Conservation (phyloP, 495 filamentous ascomycete genomes). For the Aspergillus affinis region DNA sequence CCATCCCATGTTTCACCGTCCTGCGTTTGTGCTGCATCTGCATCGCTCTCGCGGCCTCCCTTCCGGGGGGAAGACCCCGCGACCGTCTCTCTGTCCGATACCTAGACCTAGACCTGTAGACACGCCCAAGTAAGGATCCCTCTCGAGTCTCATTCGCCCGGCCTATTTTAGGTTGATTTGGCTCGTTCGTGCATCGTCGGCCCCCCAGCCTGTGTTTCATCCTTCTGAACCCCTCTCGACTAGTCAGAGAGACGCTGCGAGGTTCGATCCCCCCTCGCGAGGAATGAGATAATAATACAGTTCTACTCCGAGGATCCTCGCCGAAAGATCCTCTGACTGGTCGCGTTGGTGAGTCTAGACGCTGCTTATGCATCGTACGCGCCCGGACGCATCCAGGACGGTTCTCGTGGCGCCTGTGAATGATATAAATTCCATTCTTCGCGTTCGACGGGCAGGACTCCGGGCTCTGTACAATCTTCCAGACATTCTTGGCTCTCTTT, state of each 20-base stretch:
- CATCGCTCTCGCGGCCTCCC: neutral
- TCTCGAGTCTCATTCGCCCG: too few species aligned
- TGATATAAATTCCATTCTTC: slow-evolving; percentile 5
- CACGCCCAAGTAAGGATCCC: too few species aligned
- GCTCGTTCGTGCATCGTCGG: neutral
- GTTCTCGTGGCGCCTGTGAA: neutral
- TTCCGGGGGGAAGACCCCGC: neutral
- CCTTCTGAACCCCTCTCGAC: neutral
- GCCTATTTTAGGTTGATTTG: neutral
- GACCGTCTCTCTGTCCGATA: too few species aligned
- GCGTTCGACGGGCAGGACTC: neutral
- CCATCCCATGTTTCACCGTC: neutral
- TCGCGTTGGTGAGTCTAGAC: neutral
- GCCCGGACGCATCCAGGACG: neutral
- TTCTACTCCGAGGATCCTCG: neutral
- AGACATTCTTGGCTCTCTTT: neutral
- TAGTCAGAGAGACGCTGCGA: slow-evolving; percentile 12
- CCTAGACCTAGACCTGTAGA: too few species aligned
- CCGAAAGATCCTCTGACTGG: too few species aligned
- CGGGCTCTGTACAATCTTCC: neutral
- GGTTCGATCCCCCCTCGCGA: neutral
- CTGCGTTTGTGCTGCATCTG: neutral
- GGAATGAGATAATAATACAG: too few species aligned
- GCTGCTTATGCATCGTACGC: neutral
- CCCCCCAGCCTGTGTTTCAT: slow-evolving; percentile 21